Conservation (phyloP, 139 green algal genomes). For the Micromonas pusilla region DNA sequence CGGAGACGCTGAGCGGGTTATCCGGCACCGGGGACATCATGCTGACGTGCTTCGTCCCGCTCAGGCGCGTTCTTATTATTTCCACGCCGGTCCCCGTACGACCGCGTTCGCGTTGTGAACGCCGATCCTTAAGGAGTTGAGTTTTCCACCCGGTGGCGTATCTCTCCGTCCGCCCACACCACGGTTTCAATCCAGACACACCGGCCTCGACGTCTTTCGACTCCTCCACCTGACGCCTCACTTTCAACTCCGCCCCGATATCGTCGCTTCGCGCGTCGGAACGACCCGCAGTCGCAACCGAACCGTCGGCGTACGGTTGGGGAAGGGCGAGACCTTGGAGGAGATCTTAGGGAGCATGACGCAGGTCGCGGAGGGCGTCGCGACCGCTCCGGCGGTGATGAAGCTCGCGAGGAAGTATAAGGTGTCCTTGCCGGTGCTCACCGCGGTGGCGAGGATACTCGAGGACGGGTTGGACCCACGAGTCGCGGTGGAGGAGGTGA, state of each 20-base stretch:
- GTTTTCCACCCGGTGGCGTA: too few relatives aligned
- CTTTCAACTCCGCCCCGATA: too few relatives aligned
- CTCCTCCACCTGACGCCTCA: too few relatives aligned
- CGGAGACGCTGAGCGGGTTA: constrained; percentile 80
- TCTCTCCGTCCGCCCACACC: too few relatives aligned
- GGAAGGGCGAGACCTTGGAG: constrained; percentile 72
- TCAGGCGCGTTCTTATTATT: too few relatives aligned
- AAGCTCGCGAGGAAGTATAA: constrained; percentile 76
- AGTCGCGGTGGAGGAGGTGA: constrained; percentile 84
- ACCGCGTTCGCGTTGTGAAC: too few relatives aligned
- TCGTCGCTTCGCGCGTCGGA: too few relatives aligned
- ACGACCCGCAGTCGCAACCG: constrained; percentile 85
- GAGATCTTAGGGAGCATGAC: constrained; percentile 67
- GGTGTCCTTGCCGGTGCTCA: constrained; percentile 91
- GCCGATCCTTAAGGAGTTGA: too few relatives aligned
- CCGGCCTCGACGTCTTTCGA: too few relatives aligned
- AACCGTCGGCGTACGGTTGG: constrained; percentile 80
- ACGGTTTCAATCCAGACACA: too few relatives aligned
- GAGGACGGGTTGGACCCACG: constrained; percentile 67
- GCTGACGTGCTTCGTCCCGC: constrained; percentile 99
- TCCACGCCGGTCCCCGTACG: too few relatives aligned
- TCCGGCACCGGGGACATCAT: constrained; percentile 97
- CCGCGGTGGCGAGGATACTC: constrained; percentile 85
- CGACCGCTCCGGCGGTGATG: constrained; percentile 87
- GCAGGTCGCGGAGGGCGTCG: constrained; percentile 87